Conservation (phyloP, 352 stramenopile genomes). For the Globisporangium orthogonon region DNA sequence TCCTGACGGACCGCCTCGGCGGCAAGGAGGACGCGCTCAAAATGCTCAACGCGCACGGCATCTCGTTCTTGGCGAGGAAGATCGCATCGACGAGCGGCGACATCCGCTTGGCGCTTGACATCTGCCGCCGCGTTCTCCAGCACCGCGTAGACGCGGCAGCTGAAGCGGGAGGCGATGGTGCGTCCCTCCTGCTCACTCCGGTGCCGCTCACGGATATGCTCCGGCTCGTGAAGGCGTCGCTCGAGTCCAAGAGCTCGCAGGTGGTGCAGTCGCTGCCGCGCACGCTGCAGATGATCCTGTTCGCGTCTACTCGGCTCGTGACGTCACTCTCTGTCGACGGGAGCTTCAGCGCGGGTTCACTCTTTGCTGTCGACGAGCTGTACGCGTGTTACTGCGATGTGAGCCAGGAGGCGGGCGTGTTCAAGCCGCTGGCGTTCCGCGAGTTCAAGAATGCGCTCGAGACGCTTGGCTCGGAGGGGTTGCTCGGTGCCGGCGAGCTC, state of each 20-base stretch:
- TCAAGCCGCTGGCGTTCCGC: constrained; percentile 44
- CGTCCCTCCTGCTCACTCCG: constrained; percentile 12
- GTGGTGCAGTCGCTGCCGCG: constrained; percentile 59
- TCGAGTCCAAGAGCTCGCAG: constrained; percentile 58
- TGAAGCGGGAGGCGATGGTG: constrained; percentile 5
- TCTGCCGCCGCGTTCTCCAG: constrained; percentile 62
- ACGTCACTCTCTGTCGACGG: constrained; percentile 21
- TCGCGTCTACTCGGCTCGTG: constrained; percentile 45
- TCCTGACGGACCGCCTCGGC: constrained; percentile 63
- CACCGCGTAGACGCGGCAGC: constrained; percentile 20
- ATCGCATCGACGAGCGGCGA: constrained; percentile 71
- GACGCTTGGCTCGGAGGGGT: constrained; percentile 57
- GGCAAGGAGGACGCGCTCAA: constrained; percentile 29
- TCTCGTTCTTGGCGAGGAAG: constrained; percentile 78
- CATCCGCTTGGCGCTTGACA: constrained; percentile 68
- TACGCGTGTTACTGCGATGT: constrained; percentile 68
- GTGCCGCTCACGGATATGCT: constrained; percentile 71
- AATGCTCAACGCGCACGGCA: constrained; percentile 60
- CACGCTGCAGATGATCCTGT: constrained; percentile 81
- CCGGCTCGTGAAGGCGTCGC: constrained; percentile 55
- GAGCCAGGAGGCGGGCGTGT: constrained; percentile 58
- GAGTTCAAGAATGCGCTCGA: constrained; percentile 71
- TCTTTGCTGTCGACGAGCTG: constrained; percentile 53
- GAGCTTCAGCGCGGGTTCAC: constrained; percentile 17
- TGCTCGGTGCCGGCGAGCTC: constrained; percentile 47